phyloP scores from a whole-genome alignment of 2,329 filamentous ascomycete genomes.

The Xylariaceae sp. region DNA sequence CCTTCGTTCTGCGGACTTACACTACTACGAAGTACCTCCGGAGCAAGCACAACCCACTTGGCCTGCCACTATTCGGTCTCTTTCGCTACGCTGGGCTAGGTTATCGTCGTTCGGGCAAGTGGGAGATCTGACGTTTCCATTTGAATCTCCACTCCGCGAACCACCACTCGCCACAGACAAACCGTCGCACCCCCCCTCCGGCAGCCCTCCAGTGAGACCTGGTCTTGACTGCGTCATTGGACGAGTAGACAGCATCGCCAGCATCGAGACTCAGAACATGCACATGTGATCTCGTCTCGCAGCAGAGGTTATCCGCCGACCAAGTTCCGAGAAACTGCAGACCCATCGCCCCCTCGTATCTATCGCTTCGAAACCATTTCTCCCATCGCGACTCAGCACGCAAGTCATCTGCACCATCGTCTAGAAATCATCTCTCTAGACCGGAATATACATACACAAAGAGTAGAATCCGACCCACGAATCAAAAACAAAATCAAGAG shows the following conservation, averaged over 20 bases:
- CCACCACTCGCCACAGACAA: not conserved
- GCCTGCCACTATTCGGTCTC: not conserved
- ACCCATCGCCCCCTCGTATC: not conserved
- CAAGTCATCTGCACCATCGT: not conserved
- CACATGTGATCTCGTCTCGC: not conserved
- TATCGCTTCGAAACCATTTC: not conserved
- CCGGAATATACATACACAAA: not conserved
- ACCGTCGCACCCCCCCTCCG: not conserved
- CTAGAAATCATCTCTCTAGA: not conserved
- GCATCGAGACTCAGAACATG: not conserved
- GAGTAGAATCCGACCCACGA: not conserved
- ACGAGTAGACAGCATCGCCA: not conserved
- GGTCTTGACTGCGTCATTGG: not conserved
- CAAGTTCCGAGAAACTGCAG: not conserved
- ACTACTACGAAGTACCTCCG: not conserved
- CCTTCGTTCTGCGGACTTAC: not conserved
- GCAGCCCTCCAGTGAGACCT: not conserved
- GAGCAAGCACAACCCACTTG: not conserved
- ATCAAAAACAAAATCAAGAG: not conserved
- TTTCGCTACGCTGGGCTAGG: not conserved
- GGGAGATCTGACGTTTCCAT: not conserved
- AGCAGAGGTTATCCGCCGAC: not conserved
- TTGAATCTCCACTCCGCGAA: not conserved
- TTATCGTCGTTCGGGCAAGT: not conserved
- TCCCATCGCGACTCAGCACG: too few species aligned